Percentiles rank a stretch among this genome's conserved stretches.
Conservation (phyloP, 345 rosid genomes). For the Raphanus sativus region DNA sequence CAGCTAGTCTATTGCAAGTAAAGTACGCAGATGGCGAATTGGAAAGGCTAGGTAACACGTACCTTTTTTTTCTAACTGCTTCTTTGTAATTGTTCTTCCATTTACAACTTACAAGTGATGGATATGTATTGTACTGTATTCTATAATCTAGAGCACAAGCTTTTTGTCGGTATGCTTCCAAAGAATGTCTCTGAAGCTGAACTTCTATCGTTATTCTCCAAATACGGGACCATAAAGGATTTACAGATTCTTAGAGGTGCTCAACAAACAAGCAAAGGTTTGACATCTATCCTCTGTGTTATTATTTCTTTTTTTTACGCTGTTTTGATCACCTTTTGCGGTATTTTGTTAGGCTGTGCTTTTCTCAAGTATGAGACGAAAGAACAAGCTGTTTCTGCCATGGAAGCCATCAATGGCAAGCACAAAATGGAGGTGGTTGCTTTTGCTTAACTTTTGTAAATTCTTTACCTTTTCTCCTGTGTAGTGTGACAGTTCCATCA, state of each 20-base stretch:
- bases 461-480: background rate
- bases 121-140: background rate
- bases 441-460: background rate
- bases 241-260: conserved; percentile 91
- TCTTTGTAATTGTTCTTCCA: background rate
- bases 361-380: conserved; percentile 92
- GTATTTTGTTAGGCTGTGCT: conserved; percentile 64
- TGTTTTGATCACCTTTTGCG: background rate
- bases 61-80: background rate
- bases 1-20: conserved; percentile 97
- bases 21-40: conserved; percentile 99
- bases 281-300: background rate
- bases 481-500: background rate
- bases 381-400: conserved; percentile 86
- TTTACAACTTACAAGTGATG: background rate
- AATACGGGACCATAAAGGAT: conserved; percentile 79
- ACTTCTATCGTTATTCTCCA: conserved; percentile 65
- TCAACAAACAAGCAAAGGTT: conserved; percentile 74
- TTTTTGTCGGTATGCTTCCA: conserved; percentile 98
- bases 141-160: conserved; percentile 75
- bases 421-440: conserved; percentile 92
- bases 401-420: conserved; percentile 86
- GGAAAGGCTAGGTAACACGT: conserved; percentile 80
- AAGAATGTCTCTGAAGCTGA: conserved; percentile 91
- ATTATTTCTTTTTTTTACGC: too few species aligned